These are phyloP conservation scores for Graphilbum ipis-grandicollis DNA, from an alignment of 2,329 filamentous ascomycete genomes.

Conservation along the genomic window DNA sequence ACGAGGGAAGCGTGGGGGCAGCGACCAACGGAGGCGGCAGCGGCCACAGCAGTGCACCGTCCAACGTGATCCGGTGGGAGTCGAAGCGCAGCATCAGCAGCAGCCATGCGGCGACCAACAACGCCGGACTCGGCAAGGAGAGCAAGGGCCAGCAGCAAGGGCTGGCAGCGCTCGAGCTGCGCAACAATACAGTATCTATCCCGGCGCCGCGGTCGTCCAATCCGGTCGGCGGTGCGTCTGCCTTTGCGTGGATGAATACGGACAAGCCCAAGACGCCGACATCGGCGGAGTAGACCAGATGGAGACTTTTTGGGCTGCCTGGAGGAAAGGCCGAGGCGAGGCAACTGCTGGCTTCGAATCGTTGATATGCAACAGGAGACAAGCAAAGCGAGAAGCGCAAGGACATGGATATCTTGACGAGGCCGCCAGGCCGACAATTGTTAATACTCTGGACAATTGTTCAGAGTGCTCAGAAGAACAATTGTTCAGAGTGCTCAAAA, in stretches of 20 bases:
- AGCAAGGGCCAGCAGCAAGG: constrained; percentile 14
- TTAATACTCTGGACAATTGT: no score
- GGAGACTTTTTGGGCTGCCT: background rate
- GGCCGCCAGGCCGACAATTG: no score
- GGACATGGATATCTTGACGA: no score
- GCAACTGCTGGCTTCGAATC: no score
- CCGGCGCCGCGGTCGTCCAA: constrained; percentile 46
- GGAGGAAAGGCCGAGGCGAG: no score
- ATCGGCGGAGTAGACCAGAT: constrained; percentile 16
- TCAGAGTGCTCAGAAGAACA: no score
- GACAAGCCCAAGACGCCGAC: constrained; percentile 25
- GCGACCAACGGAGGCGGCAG: constrained; percentile 8
- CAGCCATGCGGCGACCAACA: constrained; percentile 16
- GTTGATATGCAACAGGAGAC: no score
- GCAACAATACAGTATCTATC: constrained; percentile 17
- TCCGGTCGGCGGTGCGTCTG: constrained; percentile 79
- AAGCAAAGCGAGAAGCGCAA: no score
- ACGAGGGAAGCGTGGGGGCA: constrained; percentile 6
- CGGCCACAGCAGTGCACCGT: constrained; percentile 1
- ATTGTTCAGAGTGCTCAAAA: no score
- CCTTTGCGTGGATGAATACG: constrained; percentile 79
- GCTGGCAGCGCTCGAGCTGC: constrained; percentile 14
- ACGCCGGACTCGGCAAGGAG: constrained; percentile 16
- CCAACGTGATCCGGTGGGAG: constrained; percentile 27
- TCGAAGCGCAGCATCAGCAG: constrained; percentile 28